These are phyloP conservation scores for Apodospora peruviana DNA, from an alignment of 495 filamentous ascomycete genomes.

Conservation along the genomic window DNA sequence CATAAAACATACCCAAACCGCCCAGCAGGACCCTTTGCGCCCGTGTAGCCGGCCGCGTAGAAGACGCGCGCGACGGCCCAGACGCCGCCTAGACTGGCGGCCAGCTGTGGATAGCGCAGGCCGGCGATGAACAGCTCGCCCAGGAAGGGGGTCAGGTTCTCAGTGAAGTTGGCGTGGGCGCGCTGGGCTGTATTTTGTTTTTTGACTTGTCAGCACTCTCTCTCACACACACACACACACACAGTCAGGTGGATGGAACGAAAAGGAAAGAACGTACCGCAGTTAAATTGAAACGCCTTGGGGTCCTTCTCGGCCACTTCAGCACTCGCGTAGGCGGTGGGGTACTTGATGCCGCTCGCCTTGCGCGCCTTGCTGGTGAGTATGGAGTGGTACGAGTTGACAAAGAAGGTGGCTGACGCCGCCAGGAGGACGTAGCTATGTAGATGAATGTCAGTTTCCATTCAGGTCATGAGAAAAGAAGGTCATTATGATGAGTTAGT, in stretches of 20 bases:
- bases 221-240: background rate
- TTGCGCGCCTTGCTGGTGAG: conserved; percentile 45
- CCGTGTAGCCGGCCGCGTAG: conserved; percentile 58
- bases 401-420: conserved; percentile 52
- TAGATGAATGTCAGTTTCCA: background rate
- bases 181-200: conserved; percentile 52
- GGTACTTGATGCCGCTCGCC: conserved; percentile 53
- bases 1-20: conserved; percentile 19
- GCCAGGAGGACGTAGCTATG: conserved; percentile 52
- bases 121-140: conserved; percentile 50
- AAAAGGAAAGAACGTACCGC: conserved; percentile 24
- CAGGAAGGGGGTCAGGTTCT: conserved; percentile 58
- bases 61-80: conserved; percentile 53
- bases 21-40: conserved; percentile 27
- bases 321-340: conserved; percentile 57
- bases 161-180: conserved; percentile 65
- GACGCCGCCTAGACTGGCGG: conserved; percentile 43
- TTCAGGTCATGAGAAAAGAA: too few relatives aligned
- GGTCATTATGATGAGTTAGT: too few relatives aligned
- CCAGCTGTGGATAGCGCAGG: conserved; percentile 50
- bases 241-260: background rate
- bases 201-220: background rate
- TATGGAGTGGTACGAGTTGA: conserved; percentile 48
- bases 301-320: conserved; percentile 54
- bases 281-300: conserved; percentile 45